These are phyloP conservation scores for Cinnamomum micranthum DNA, from an alignment of 164 flowering plant species.

Conservation along the genomic window DNA sequence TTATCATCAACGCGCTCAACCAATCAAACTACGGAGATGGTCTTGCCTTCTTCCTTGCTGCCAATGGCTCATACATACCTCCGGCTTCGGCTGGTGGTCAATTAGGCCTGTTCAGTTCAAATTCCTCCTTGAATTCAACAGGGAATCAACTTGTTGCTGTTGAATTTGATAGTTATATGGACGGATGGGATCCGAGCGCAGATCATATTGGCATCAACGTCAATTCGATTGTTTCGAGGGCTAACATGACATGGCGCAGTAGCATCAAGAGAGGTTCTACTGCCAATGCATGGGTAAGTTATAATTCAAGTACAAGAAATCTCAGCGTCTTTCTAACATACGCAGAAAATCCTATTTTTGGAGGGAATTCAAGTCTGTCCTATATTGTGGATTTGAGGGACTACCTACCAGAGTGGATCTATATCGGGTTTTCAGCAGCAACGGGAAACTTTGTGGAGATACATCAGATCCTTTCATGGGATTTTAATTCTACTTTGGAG, in stretches of 20 bases:
- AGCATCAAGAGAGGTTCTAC: neutral
- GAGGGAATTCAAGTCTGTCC: constrained; percentile 8
- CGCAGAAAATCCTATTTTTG: neutral
- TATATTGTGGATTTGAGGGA: constrained; percentile 12
- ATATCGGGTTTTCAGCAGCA: constrained; percentile 20
- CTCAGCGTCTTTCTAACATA: constrained; percentile 15
- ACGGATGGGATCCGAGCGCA: constrained; percentile 20
- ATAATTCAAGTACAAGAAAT: constrained; percentile 10
- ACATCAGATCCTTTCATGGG: constrained; percentile 16
- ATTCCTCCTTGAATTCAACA: neutral
- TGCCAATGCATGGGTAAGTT: constrained; percentile 17
- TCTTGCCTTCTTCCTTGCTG: constrained; percentile 35
- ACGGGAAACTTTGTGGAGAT: neutral
- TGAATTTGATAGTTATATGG: constrained; percentile 28
- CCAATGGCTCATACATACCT: constrained; percentile 26
- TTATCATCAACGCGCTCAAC: constrained; percentile 15
- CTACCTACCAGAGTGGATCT: constrained; percentile 17
- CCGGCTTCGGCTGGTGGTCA: constrained; percentile 29
- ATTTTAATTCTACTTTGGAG: constrained; percentile 20
- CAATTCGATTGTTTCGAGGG: constrained; percentile 12
- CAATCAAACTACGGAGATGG: constrained; percentile 19
- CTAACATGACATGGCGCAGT: constrained; percentile 8
- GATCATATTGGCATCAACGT: constrained; percentile 36
- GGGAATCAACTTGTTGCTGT: constrained; percentile 22
- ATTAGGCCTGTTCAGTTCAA: constrained; percentile 37